Conservation (phyloP, 352 stramenopile genomes). For the Phytophthora pluvialis region DNA sequence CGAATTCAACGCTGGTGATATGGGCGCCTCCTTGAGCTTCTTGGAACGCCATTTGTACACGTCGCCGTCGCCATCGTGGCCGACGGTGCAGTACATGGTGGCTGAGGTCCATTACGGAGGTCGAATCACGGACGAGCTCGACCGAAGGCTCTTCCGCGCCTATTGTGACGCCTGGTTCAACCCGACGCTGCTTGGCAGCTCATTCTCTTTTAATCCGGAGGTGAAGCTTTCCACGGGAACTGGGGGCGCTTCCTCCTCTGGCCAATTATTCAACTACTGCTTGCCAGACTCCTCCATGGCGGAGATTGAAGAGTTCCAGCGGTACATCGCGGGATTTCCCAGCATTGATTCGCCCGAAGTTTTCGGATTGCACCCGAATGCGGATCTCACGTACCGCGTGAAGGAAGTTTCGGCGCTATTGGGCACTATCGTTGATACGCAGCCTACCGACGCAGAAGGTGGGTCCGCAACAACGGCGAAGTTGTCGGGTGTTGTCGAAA, state of each 20-base stretch:
- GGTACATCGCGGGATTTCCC: conserved; percentile 64
- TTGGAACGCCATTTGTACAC: conserved; percentile 78
- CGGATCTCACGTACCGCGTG: conserved; percentile 80
- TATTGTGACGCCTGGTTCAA: conserved; percentile 84
- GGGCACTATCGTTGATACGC: conserved; percentile 69
- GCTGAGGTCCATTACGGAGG: conserved; percentile 85
- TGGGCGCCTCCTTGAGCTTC: conserved; percentile 70
- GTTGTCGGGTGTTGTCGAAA: conserved; percentile 35
- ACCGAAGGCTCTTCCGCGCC: conserved; percentile 72
- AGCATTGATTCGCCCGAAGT: conserved; percentile 82
- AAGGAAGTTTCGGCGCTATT: conserved; percentile 75
- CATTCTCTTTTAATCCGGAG: conserved; percentile 80
- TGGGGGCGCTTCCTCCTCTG: conserved; percentile 21
- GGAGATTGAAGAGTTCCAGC: conserved; percentile 72
- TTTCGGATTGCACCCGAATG: conserved; percentile 83
- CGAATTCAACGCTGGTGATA: conserved; percentile 81
- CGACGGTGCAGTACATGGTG: conserved; percentile 85
- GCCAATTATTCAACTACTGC: conserved; percentile 59
- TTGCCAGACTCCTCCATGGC: conserved; percentile 50
- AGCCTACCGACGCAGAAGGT: conserved; percentile 58
- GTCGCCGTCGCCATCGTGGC: conserved; percentile 59
- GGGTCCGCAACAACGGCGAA: conserved; percentile 14
- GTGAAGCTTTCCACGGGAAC: conserved; percentile 34
- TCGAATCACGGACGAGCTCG: conserved; percentile 82
- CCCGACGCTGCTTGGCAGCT: conserved; percentile 54